Percentiles rank a stretch among this genome's conserved stretches.
These are phyloP conservation scores for Apodospora peruviana DNA, from an alignment of 495 filamentous ascomycete species.

Conservation along the genomic window DNA sequence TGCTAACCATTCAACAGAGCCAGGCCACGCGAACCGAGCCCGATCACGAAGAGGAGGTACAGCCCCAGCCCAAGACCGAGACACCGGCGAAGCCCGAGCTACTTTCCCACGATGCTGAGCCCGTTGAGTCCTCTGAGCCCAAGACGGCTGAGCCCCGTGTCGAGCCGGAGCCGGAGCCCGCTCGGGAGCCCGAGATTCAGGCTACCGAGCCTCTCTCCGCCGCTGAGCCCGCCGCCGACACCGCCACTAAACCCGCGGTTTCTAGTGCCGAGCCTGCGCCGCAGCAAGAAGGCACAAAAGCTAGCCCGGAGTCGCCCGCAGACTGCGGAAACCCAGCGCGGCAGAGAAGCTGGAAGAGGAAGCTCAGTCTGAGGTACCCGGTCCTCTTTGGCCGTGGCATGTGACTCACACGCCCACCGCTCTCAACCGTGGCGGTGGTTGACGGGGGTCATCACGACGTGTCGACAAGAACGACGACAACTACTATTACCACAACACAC, in stretches of 20 bases:
- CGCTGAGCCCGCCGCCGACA: conserved; percentile 6
- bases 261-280: conserved; percentile 12
- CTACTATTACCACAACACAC: conserved; percentile 4
- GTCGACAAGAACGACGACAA: background rate
- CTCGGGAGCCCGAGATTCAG: conserved; percentile 14
- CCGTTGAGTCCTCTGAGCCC: conserved; percentile 24
- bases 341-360: conserved; percentile 24
- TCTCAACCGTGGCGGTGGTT: conserved; percentile 6
- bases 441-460: conserved; percentile 4
- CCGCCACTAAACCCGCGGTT: conserved; percentile 9
- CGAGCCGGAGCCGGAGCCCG: conserved; percentile 18
- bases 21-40: conserved; percentile 5
- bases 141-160: conserved; percentile 15
- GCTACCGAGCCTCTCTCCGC: conserved; percentile 5
- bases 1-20: conserved; percentile 13
- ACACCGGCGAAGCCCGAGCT: conserved; percentile 4
- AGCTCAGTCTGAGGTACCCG: conserved; percentile 19
- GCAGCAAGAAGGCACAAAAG: conserved; percentile 10
- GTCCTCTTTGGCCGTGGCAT: conserved; percentile 25
- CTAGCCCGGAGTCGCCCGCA: conserved; percentile 1
- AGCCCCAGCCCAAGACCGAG: conserved; percentile 13
- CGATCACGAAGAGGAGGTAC: background rate
- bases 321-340: conserved; percentile 11
- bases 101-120: conserved; percentile 18
- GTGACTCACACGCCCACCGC: conserved; percentile 17